Conservation (phyloP, 2,329 filamentous ascomycete genomes). For the Aphanoascus verrucosus region DNA sequence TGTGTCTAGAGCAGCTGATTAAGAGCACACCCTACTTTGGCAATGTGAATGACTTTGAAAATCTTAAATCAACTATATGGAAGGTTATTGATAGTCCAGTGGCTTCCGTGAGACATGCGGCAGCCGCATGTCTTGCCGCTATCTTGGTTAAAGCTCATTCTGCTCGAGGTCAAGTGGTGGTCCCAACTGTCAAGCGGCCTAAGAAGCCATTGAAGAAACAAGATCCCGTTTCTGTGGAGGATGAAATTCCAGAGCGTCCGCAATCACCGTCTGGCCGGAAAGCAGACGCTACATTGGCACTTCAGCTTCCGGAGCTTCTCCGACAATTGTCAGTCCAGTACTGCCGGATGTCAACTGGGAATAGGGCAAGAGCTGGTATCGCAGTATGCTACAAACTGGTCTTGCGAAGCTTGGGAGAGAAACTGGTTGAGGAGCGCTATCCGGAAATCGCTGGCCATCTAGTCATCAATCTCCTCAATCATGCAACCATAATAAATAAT, state of each 20-base stretch:
- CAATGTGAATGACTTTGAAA: conserved; percentile 82
- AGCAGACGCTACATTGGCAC: conserved; percentile 55
- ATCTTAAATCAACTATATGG: conserved; percentile 68
- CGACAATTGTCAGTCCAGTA: conserved; percentile 73
- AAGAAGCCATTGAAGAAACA: conserved; percentile 61
- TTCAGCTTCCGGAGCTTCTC: conserved; percentile 68
- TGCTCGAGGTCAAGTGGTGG: conserved; percentile 45
- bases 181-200: conserved; percentile 54
- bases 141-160: conserved; percentile 74
- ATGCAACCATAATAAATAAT: conserved; percentile 65
- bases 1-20: conserved; percentile 63
- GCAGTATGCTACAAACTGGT: conserved; percentile 79
- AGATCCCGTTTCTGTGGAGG: conserved; percentile 63
- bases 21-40: conserved; percentile 70
- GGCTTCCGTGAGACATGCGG: conserved; percentile 67
- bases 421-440: conserved; percentile 73
- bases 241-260: conserved; percentile 57
- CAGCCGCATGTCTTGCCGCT: conserved; percentile 72
- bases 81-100: conserved; percentile 75
- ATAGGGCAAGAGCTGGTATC: conserved; percentile 69
- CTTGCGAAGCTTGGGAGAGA: conserved; percentile 66
- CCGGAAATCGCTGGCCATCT: conserved; percentile 69
- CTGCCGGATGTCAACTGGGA: conserved; percentile 63
- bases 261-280: conserved; percentile 46
- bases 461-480: conserved; percentile 67